phyloP scores from a whole-genome alignment of 2,329 filamentous ascomycete species.

The Akanthomyces dipterigenus region DNA sequence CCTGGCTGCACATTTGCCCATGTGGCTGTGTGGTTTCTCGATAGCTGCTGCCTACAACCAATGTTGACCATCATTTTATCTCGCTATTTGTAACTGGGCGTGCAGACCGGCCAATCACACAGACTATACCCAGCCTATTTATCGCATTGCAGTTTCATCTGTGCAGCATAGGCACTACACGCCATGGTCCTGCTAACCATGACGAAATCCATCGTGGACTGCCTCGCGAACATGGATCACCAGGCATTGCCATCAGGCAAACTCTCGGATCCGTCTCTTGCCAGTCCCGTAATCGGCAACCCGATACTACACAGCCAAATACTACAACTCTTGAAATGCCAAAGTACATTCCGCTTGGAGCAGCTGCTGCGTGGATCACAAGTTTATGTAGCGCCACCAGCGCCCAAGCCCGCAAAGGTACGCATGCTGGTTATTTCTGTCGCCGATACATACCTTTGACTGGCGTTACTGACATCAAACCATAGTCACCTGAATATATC shows the following conservation, averaged over 20 bases:
- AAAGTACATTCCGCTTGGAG: conserved; percentile 54
- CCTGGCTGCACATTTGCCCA: background rate
- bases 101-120: background rate
- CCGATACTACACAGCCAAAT: conserved; percentile 68
- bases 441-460: conserved; percentile 52
- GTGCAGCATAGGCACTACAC: background rate
- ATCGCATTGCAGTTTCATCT: background rate
- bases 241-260: conserved; percentile 4
- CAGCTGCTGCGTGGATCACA: conserved; percentile 62
- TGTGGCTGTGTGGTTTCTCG: background rate
- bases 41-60: background rate
- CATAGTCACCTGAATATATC: conserved; percentile 72
- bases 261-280: conserved; percentile 42
- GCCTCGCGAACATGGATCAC: conserved; percentile 33
- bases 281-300: conserved; percentile 47
- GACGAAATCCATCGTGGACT: conserved; percentile 61
- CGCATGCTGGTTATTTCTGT: background rate
- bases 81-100: background rate
- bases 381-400: conserved; percentile 73
- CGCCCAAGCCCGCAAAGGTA: conserved; percentile 55
- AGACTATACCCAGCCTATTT: background rate
- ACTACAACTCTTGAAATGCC: conserved; percentile 50
- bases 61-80: background rate
- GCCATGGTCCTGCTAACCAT: conserved; percentile 73
- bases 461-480: conserved; percentile 12